These are phyloP conservation scores for Tulasnella sp. DNA, from an alignment of 768 basidiomycete species.

Conservation along the genomic window DNA sequence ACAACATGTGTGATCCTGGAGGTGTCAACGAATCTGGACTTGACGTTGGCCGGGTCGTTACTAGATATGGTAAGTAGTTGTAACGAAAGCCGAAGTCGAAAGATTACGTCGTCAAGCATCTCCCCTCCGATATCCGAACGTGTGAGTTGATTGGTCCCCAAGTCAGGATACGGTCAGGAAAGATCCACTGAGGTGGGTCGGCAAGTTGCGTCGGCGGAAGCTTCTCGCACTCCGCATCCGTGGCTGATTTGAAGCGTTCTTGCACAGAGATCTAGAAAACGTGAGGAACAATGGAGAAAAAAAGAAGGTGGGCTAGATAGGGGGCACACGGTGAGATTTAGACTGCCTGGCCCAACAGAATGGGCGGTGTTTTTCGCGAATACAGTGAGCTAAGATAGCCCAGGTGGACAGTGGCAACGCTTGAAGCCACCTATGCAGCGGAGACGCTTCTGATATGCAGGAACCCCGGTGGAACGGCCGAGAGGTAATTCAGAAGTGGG, in stretches of 20 bases:
- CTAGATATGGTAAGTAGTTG: neutral
- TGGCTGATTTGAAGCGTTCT: neutral
- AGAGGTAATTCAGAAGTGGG: neutral
- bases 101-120: neutral
- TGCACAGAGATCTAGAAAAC: constrained; percentile 1
- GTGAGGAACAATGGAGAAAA: neutral
- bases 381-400: neutral
- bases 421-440: neutral
- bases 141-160: neutral
- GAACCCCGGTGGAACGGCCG: neutral
- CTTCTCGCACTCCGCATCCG: neutral
- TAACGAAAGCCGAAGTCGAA: neutral
- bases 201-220: constrained; percentile 3
- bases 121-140: neutral
- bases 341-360: neutral
- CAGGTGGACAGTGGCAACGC: neutral
- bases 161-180: neutral
- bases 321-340: neutral
- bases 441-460: neutral
- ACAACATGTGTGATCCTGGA: neutral
- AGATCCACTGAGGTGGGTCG: neutral
- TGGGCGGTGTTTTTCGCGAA: neutral
- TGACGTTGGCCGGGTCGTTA: neutral
- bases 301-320: neutral
- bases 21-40: neutral